Base-by-base conservation (phyloP, 2,329 filamentous ascomycete genomes). In the Diaporthe velutina region DNA sequence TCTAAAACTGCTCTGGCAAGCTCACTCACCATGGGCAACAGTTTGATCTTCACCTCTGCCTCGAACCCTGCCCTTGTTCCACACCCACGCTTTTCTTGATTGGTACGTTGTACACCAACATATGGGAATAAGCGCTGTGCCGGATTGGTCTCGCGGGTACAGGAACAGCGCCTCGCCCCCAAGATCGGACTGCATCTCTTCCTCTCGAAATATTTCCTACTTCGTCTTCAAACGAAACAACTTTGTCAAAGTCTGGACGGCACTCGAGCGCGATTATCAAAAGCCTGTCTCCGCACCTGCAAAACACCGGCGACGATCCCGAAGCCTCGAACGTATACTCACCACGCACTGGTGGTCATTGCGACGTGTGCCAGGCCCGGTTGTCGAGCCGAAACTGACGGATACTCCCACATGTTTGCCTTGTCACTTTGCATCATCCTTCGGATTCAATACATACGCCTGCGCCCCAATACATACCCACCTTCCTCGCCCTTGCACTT, bases 401-500 rank as follows among this genome's bases (percentile, higher is more conserved):
- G 61, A 72, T 52, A 45, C 72, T 64, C 45, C 61, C 73, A 50
- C 61, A 76, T 70, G 48, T 71, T 57, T 67, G 55, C 73, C 68
- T 76, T n/a, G 61, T 52, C 42, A 52, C 67, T 74, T 42, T 72
- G 64, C 70, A 64, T 72, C 70, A 72, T 54, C 74, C 60, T 61
- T 57, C 38, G 35, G 52, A 42, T 38, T 68, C 45, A 64, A 57
- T 66, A 75, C 68, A 73, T 73, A 75, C 74, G 66, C 71, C 71
- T 72, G 60, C 74, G 67, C 74, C 71, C 61, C 71, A 58, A 57
- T 42, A 73, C 35, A 22, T 73, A 57, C 71, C 74, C 71, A 71
- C 73, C 55, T 75, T 54, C 22, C 64, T 68, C 48, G n/a, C 61
- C 45, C 66, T 60, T 79, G 71, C 77, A 78, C 75, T 73, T 80